Base-by-base conservation (phyloP, 352 stramenopile species). In the Globisporangium cystogenes region DNA sequence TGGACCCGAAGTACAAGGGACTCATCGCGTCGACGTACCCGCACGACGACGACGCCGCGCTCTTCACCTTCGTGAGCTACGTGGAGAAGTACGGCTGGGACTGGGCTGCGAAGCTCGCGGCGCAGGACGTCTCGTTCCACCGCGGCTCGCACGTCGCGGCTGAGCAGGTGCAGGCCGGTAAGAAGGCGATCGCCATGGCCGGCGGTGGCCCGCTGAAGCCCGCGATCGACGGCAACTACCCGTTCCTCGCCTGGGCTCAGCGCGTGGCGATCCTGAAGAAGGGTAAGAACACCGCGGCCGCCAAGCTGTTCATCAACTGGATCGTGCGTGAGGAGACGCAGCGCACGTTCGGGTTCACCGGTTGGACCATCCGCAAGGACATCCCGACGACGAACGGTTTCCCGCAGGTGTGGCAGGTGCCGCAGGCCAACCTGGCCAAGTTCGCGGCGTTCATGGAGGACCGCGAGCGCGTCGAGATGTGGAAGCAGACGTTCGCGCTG, bases 291-390 rank as follows among this genome's bases (percentile, higher is more conserved):
- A 62, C 60, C 4, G 74, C 74, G 1, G 69, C 70, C 1, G 68
- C 71, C 51, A 85, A 85, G 62, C 60, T 86, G 20, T 72, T 86
- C 51, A 45, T 81, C 53, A 86, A 82, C 67, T 82, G 74, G 72
- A 48, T 68, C 48, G 37, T 74, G 23, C 68, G 59, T 35, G 64
- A 75, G 43, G 53, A 72, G 4, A 44, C 57, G 11, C 70, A 84
- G 55, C 65, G 48, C 37, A 68, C 50, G 8, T 20, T 72, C 4
- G 53, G 29, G 14, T 57, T 16, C 42, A 31, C 65, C 26, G 50
- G 14, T 15, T 55, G 62, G 54, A 76, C 64, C 8, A 48, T 64
- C 35, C 69, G 69, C 49, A 73, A 59, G 52, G 74, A 82, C 44
- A 27, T 85, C 41, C 29, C 55, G 12, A 53, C 62, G n/a, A 59